These are phyloP conservation scores for Scopulariopsis brevicaulis DNA, from an alignment of 2,329 filamentous ascomycete species.

Conservation along the genomic window DNA sequence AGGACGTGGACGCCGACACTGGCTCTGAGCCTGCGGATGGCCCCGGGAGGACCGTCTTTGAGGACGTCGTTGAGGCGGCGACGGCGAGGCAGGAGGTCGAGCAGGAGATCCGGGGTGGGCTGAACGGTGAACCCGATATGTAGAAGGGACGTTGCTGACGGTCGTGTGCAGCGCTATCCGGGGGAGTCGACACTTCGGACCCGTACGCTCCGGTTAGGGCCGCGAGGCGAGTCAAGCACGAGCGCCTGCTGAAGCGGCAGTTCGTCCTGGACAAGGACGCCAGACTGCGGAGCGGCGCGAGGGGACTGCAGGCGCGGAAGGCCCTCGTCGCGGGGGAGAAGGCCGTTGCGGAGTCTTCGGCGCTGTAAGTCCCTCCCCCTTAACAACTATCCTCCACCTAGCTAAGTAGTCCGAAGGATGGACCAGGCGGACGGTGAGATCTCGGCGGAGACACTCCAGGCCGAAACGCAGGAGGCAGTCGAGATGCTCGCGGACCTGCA, in stretches of 20 bases:
- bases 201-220: constrained; percentile 46
- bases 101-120: constrained; percentile 45
- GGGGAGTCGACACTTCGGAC: constrained; percentile 46
- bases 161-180: constrained; percentile 26
- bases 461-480: constrained; percentile 57
- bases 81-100: constrained; percentile 44
- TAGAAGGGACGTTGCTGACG: constrained; percentile 17
- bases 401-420: constrained; percentile 16
- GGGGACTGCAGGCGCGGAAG: constrained; percentile 68
- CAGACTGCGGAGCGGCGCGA: constrained; percentile 58
- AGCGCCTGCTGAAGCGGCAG: constrained; percentile 49
- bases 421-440: constrained; percentile 46
- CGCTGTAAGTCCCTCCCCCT: constrained; percentile 26
- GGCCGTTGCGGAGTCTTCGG: constrained; percentile 44
- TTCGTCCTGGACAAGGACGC: constrained; percentile 66
- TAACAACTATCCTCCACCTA: background rate
- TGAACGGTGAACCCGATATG: background rate
- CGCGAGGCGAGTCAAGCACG: constrained; percentile 49
- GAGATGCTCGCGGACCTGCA: constrained; percentile 62
- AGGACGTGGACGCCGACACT: constrained; percentile 11
- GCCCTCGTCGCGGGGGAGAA: constrained; percentile 59
- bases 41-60: constrained; percentile 36
- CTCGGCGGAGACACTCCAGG: constrained; percentile 40
- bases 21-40: constrained; percentile 10
- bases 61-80: constrained; percentile 55